A percentile compares a stretch with the other conserved stretches of the same genome.
Evolutionary conservation across 2,329 filamentous ascomycete species (phyloP).

Genomic region (Zasmidium citrigriseum): DNA sequence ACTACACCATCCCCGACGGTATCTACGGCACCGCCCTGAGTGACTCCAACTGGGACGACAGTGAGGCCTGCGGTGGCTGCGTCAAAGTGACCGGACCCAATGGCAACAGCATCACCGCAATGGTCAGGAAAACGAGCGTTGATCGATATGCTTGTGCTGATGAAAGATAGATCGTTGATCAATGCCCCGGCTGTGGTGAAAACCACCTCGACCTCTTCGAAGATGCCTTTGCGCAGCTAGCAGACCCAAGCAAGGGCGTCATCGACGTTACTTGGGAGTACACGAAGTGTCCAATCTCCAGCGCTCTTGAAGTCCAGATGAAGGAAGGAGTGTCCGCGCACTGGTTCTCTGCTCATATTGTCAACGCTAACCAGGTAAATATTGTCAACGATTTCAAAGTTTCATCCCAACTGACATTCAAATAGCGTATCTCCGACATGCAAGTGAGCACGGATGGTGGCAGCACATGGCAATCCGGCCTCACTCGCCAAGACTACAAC

Average conservation of each 20-base stretch:
- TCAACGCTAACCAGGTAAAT: conserved; percentile 55
- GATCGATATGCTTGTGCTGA: not conserved
- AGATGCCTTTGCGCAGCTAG: conserved; percentile 52
- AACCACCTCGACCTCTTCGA: conserved; percentile 60
- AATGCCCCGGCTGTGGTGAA: conserved; percentile 57
- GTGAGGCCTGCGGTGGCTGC: conserved; percentile 62
- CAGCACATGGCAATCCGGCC: conserved; percentile 20
- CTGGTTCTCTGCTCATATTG: conserved; percentile 65
- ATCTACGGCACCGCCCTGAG: conserved; percentile 65
- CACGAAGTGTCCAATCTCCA: conserved; percentile 54
- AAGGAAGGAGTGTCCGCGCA: conserved; percentile 54
- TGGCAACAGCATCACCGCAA: conserved; percentile 59
- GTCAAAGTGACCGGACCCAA: conserved; percentile 59
- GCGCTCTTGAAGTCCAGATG: conserved; percentile 54
- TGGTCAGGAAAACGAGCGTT: conserved; percentile 51
- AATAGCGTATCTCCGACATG: conserved; percentile 17
- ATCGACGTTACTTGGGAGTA: conserved; percentile 54
- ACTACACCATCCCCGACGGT: conserved; percentile 61
- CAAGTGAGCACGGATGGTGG: conserved; percentile 23
- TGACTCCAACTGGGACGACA: conserved; percentile 57
- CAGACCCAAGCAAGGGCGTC: conserved; percentile 46
- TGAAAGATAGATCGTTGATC: conserved; percentile 53
- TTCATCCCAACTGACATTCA: not conserved
- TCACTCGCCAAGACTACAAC: conserved; percentile 37
- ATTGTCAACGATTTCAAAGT: not conserved